Base-by-base conservation (phyloP, 225 moss, liverwort and hornwort genomes). In the Bryum argenteum region DNA sequence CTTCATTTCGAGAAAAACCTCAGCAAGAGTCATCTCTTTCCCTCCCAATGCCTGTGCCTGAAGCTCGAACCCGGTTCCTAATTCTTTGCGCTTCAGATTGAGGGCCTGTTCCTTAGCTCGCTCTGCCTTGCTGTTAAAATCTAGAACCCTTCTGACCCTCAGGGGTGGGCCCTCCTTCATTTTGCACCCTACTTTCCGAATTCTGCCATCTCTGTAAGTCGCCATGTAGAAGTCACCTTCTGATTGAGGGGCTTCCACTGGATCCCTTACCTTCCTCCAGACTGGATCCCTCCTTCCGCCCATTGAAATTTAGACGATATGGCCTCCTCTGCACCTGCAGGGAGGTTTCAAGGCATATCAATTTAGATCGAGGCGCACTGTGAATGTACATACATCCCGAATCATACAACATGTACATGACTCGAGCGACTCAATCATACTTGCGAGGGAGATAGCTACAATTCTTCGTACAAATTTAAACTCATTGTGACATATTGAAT, bases 141-240 rank as follows among this genome's bases (percentile, higher is more conserved):
- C 82, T 9, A 72, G 19, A 13, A 66, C 42, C 61, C 69, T 69
- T 54, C 54, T 73, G 11, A 75, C 59, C 43, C 54, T 65, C 18
- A 66, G 50, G 1, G 62, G 70, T 8, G 50, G 67, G 58, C 78
- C 82, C 11, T 65, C 71, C 57, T 65, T 78, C 66, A 24, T 71
- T 61, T 66, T 82, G 40, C 48, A 58, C 28, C 58, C 71, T 0
- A 78, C 75, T 70, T 75, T 82, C 44, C n/a, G 62, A 33, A 75
- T 38, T 71, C 54, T 70, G 16, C 74, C 71, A 51, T 47, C 82
- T 13, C 63, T 66, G 50, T 61, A 71, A 33, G 74, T 78, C 13
- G 78, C 75, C 75, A 82, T 55, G 28, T 82, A 82, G 28, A 70
- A 82, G 61, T 78, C 78, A 51, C 71, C 66, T 37, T 67, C 75